A percentile compares a stretch with the other conserved stretches of the same genome.
These are phyloP conservation scores for Dioszegia hungarica DNA, from an alignment of 768 basidiomycete genomes.

Conservation along the genomic window DNA sequence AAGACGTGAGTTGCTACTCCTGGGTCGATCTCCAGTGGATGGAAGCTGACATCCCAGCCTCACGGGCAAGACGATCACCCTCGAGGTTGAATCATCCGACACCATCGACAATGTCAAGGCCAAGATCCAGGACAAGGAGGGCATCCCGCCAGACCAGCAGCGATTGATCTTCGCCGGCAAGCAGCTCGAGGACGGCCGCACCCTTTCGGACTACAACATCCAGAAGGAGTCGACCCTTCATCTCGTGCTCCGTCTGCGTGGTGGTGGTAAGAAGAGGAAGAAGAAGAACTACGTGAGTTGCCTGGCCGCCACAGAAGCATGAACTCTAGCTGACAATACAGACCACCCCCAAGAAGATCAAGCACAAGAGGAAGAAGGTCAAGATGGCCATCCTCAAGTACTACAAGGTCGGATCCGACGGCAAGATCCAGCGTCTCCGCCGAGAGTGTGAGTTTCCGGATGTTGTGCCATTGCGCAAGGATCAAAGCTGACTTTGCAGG, in stretches of 20 bases:
- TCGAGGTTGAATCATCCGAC: constrained; percentile 95
- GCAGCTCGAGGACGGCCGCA: constrained; percentile 98
- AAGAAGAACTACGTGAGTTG: constrained; percentile 92
- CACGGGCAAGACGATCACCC: constrained; percentile 97
- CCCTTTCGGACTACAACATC: constrained; percentile 55
- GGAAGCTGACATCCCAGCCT: constrained; percentile 57
- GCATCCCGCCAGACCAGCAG: constrained; percentile 74
- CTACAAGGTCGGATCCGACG: constrained; percentile 99
- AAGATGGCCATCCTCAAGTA: constrained; percentile 99
- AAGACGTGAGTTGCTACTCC: constrained; percentile 67
- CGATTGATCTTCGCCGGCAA: constrained; percentile 98
- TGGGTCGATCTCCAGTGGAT: too few relatives aligned
- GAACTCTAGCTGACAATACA: constrained; percentile 9
- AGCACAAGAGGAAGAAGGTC: constrained; percentile 99
- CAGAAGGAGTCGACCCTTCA: constrained; percentile 99
- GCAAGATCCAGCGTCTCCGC: constrained; percentile 98
- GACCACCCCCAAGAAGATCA: constrained; percentile 96
- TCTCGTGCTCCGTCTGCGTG: constrained; percentile 92
- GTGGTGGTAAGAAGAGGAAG: constrained; percentile 95
- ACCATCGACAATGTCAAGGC: constrained; percentile 98
- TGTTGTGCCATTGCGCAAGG: constrained; percentile 46
- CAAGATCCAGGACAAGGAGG: constrained; percentile 97
- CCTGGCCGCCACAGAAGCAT: too few relatives aligned
- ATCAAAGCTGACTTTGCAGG: neutral
- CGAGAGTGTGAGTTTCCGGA: constrained; percentile 86